Base-by-base conservation (phyloP, 345 rosid species). In the Boechera divaricarpa region DNA sequence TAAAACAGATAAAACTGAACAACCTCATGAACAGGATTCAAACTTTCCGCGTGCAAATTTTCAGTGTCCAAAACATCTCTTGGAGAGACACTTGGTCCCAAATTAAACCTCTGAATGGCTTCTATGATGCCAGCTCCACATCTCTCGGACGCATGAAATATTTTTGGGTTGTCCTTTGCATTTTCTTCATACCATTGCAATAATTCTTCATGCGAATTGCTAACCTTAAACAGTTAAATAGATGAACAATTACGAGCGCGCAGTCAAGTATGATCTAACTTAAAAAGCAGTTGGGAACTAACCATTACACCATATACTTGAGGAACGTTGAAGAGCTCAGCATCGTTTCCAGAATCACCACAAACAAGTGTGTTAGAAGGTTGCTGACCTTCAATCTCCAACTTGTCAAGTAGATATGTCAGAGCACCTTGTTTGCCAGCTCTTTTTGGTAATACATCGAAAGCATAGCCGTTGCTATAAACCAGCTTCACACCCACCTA, bases 281-380 rank as follows among this genome's bases (percentile, higher is more conserved):
- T 56, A 21, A 72, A 58, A 76, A 61, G 6, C 63, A 59, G 52
- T 68, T 56, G 73, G 73, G 58, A 49, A 81, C 90, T 49, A 59
- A 94, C 98, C 97, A 91, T 87, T 56, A 91, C 97, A 21, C 98
- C 98, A 78, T 86, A 80, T 38, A 85, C 90, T 57, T 86, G 84
- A 44, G 96, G 79, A 69, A 91, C 31, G 31, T 78, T 76, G 81
- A 90, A 91, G 41, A 94, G 82, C 32, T 94, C 97, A 13, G 92
- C 90, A 80, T 94, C 98, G 78, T 94, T 94, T 77, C 97, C 97
- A 63, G 97, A 91, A 77, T 91, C 98, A 59, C 98, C 98, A 77
- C 98, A 91, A 38, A 90, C 97, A 70, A 94, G 94, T 67, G 87
- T 86, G 64, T 85, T 89, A 54, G 39, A 68, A 56, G 97, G 90